Conservation (phyloP, 495 filamentous ascomycete genomes). For the Durotheca rogersii region DNA sequence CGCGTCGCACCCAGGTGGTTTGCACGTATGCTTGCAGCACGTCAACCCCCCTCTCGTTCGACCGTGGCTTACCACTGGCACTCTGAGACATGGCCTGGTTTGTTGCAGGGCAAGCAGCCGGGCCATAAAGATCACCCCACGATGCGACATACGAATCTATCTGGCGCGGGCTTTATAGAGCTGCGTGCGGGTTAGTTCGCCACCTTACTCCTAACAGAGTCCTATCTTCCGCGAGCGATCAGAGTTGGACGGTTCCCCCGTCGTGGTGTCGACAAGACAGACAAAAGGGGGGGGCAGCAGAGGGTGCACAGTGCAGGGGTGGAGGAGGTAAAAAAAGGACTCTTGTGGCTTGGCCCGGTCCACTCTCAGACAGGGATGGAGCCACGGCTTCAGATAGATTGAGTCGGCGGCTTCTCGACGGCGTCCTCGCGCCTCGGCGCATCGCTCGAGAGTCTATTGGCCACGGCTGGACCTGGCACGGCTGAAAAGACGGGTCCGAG, state of each 20-base stretch:
- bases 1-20: constrained; percentile 6
- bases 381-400: constrained; percentile 3
- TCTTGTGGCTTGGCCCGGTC: background rate
- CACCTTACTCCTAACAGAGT: too few relatives aligned
- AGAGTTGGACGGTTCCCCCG: too few relatives aligned
- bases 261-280: too few relatives aligned
- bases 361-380: background rate
- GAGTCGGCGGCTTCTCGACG: constrained; percentile 19
- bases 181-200: too few relatives aligned
- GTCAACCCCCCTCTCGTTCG: background rate
- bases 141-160: too few relatives aligned
- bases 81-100: background rate
- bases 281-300: too few relatives aligned
- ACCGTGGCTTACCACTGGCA: background rate
- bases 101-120: background rate
- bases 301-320: too few relatives aligned
- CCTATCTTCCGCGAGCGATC: too few relatives aligned
- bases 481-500: constrained; percentile 14
- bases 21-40: background rate
- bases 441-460: constrained; percentile 15
- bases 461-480: background rate
- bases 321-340: background rate
- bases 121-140: background rate
- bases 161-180: too few relatives aligned
- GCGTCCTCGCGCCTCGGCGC: constrained; percentile 11